Conservation (phyloP, 2,329 filamentous ascomycete species). For the Xylariaceae sp. region DNA sequence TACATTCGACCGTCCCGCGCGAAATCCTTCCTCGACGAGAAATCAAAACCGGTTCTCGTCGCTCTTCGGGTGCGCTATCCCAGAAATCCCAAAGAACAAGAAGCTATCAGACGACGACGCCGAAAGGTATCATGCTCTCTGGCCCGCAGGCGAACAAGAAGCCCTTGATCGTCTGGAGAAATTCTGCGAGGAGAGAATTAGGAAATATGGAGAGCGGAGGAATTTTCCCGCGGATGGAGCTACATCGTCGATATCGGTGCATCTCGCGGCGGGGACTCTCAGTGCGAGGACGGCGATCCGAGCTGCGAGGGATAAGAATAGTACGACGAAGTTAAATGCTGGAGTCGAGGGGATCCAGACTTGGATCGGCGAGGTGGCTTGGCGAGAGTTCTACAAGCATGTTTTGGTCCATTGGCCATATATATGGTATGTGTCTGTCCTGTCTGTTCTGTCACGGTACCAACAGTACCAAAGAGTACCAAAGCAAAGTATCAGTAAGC, state of each 20-base stretch:
- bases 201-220: conserved; percentile 58
- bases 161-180: conserved; percentile 59
- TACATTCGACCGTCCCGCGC: conserved; percentile 51
- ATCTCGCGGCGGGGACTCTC: conserved; percentile 63
- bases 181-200: conserved; percentile 64
- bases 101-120: conserved; percentile 55
- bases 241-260: conserved; percentile 69
- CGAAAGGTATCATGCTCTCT: conserved; percentile 54
- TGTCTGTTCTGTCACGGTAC: too few species aligned
- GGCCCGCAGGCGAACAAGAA: conserved; percentile 74
- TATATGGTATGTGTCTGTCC: conserved; percentile 59
- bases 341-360: conserved; percentile 62
- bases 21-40: conserved; percentile 50
- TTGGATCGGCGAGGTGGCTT: conserved; percentile 82
- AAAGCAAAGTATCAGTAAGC: background rate
- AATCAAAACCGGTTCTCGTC: conserved; percentile 22
- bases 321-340: conserved; percentile 59
- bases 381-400: conserved; percentile 86
- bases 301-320: conserved; percentile 48
- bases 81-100: conserved; percentile 61
- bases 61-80: conserved; percentile 57
- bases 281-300: conserved; percentile 65
- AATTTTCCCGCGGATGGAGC: conserved; percentile 61
- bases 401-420: conserved; percentile 84
- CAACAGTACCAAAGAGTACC: background rate